These are phyloP conservation scores for Elongisporangium undulatum DNA, from an alignment of 352 stramenopile species.

Conservation along the genomic window DNA sequence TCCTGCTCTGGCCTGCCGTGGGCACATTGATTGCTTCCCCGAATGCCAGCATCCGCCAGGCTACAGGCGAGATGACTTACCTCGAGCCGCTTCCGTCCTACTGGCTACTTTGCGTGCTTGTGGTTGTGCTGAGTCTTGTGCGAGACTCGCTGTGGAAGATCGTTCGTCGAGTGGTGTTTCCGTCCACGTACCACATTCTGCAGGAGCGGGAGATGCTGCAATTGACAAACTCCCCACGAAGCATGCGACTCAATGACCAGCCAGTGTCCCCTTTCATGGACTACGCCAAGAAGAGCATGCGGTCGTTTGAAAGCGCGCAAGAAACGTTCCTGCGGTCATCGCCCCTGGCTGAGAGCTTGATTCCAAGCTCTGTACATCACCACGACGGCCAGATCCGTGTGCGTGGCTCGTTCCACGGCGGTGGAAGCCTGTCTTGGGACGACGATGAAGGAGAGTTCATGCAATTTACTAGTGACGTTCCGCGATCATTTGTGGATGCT, in stretches of 20 bases:
- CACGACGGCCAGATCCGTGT: constrained; percentile 38
- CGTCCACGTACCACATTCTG: constrained; percentile 74
- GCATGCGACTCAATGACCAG: constrained; percentile 36
- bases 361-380: constrained; percentile 18
- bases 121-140: constrained; percentile 58
- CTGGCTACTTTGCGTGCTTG: constrained; percentile 54
- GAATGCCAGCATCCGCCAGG: constrained; percentile 46
- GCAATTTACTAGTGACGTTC: constrained; percentile 3
- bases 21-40: constrained; percentile 53
- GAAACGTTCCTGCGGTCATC: constrained; percentile 56
- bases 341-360: constrained; percentile 53
- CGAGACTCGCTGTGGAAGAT: constrained; percentile 73
- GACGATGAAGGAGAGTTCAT: constrained; percentile 2
- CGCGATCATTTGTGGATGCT: constrained; percentile 15
- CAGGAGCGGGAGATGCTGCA: constrained; percentile 69
- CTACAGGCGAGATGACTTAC: constrained; percentile 65
- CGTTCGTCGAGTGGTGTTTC: constrained; percentile 51
- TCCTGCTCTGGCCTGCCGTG: constrained; percentile 63
- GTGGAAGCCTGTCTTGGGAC: constrained; percentile 10
- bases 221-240: constrained; percentile 51
- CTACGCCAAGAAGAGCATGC: constrained; percentile 44
- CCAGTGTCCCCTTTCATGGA: constrained; percentile 32
- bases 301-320: constrained; percentile 41
- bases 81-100: constrained; percentile 52
- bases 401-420: constrained; percentile 48